Evolutionary conservation across 108 stramenopile genomes (phyloP).

Genomic region (Seminavis robusta): DNA sequence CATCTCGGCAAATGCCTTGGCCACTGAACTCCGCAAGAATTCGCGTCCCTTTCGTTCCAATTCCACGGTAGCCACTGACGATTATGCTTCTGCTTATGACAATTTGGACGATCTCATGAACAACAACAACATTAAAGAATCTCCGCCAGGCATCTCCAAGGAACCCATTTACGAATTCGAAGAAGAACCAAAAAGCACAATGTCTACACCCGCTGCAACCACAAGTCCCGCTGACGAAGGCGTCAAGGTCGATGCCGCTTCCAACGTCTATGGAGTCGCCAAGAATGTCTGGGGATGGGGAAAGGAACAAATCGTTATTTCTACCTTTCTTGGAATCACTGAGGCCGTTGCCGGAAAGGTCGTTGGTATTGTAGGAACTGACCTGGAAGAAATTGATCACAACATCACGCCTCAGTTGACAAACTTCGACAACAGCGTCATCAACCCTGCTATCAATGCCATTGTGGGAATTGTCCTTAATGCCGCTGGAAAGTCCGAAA

Average conservation of each 20-base stretch:
- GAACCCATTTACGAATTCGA: too few species aligned
- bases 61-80: too few species aligned
- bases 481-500: slow-evolving; percentile 53
- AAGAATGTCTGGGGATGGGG: slow-evolving; percentile 78
- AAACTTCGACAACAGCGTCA: slow-evolving; percentile 47
- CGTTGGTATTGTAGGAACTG: slow-evolving; percentile 39
- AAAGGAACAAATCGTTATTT: slow-evolving; percentile 54
- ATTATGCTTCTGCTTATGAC: too few species aligned
- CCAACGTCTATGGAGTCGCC: slow-evolving; percentile 45
- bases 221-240: background rate
- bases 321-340: slow-evolving; percentile 50
- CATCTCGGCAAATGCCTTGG: too few species aligned
- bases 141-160: too few species aligned
- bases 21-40: too few species aligned
- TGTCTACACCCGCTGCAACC: too few species aligned
- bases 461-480: slow-evolving; percentile 40
- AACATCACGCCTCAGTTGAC: slow-evolving; percentile 49
- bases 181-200: too few species aligned
- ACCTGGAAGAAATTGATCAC: slow-evolving; percentile 31
- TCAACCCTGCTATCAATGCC: slow-evolving; percentile 62
- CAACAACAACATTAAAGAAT: too few species aligned
- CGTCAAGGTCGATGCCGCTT: slow-evolving; percentile 43
- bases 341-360: slow-evolving; percentile 68
- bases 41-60: too few species aligned
- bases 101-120: too few species aligned